phyloP scores from a whole-genome alignment of 305 asterid species.

The Solanum hybrid region DNA sequence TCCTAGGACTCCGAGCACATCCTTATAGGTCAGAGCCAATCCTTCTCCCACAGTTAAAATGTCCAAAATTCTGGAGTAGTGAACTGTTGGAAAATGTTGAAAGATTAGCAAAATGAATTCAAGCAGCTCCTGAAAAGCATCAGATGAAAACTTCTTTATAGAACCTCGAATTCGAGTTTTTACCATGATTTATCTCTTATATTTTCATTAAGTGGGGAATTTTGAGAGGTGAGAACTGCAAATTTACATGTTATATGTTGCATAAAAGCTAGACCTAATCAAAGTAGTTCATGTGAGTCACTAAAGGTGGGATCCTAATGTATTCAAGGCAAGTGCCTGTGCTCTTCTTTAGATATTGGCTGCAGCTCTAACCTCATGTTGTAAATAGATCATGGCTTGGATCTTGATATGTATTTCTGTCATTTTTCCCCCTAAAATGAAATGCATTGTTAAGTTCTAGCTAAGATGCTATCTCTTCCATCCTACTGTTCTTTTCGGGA shows the following conservation, averaged over 20 bases:
- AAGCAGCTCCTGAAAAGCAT: not conserved
- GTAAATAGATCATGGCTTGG: not conserved
- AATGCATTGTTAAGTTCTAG: not conserved
- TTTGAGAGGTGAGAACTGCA: not conserved
- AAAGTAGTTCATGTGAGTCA: not conserved
- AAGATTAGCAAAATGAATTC: not conserved
- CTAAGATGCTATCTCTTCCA: not conserved
- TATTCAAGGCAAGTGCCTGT: not conserved
- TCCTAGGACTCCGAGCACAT: not conserved
- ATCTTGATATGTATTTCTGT: not conserved
- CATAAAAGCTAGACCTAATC: not conserved
- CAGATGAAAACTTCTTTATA: not conserved
- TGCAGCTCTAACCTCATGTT: not conserved
- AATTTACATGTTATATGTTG: not conserved
- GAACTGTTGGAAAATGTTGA: not conserved
- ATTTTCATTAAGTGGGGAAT: not conserved
- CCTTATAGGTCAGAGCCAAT: not conserved
- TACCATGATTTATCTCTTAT: not conserved
- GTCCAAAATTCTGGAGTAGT: not conserved
- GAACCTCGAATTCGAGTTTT: not conserved
- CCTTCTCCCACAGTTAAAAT: not conserved
- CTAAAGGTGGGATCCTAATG: not conserved
- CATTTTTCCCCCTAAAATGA: not conserved
- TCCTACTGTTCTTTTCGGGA: not conserved
- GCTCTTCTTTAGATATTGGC: not conserved